Base-by-base conservation (phyloP, 495 filamentous ascomycete genomes). In the Aspergillus cristatus region DNA sequence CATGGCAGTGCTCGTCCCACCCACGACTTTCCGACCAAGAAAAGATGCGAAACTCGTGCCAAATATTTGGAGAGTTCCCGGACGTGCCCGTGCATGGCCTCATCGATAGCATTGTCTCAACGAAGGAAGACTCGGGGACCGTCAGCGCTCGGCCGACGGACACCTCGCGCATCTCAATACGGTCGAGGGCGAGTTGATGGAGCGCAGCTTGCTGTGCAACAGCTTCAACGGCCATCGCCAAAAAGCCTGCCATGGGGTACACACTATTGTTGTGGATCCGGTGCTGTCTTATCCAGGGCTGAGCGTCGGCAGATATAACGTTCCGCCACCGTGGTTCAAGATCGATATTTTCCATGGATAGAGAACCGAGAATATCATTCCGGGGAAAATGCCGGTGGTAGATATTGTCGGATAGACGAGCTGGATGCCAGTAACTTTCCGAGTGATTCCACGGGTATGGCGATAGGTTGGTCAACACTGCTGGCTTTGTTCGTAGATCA, bases 181-280 rank as follows among this genome's bases (percentile, higher is more conserved):
- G 51, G 1, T 37, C 57, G 12, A 28, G 53, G 32, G 24, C 17
- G 6, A 46, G 16, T 28, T 58, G 40, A 20, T 55, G 48, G 3
- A 55, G 13, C 3, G 15, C 63, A 51, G 48, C 71, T 16, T 65
- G 51, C 30, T 73, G 72, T 0, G 57, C 50, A 1, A 55, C 58
- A 0, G 70, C 73, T 37, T 76, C 72, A 14, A 67, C 58, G 0
- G 58, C 67, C 63, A 76, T 74, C 3, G 68, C 51, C 0, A 76
- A 43, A 40, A 65, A 73, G 1, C 66, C 71, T 26, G 73, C 68
- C 38, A 60, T 62, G 0, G 74, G 74, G 38, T 69, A 71, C 3
- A 78, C 57, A 18, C 52, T 47, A 33, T 48, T 50, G 11, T 42
- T 53, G 14, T 68, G 56, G 11, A 73, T 63, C 54, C 59, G 62